Evolutionary conservation across 2,329 filamentous ascomycete species (phyloP).

Genomic region (Pseudopyricularia javanii): DNA sequence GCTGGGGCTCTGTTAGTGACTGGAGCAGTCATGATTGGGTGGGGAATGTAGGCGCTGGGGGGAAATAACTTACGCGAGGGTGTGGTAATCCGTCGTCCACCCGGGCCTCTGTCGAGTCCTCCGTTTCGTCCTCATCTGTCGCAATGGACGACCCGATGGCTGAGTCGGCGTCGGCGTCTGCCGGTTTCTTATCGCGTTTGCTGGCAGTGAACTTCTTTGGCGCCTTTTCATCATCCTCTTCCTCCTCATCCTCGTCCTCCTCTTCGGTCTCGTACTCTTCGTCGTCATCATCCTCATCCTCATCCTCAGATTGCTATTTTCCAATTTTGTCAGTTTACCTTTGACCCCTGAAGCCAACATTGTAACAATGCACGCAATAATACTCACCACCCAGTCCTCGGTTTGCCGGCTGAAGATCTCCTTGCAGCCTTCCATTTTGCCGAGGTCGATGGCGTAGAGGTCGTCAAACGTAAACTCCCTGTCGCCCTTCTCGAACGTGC

Average conservation of each 20-base stretch:
- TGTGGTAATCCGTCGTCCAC: constrained; percentile 69
- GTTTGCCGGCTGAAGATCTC: constrained; percentile 72
- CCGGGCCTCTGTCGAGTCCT: constrained; percentile 26
- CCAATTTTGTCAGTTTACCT: constrained; percentile 21
- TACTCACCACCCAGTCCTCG: constrained; percentile 68
- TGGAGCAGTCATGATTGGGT: no score
- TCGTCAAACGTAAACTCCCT: constrained; percentile 94
- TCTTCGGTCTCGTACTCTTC: constrained; percentile 43
- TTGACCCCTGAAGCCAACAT: neutral
- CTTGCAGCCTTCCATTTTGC: constrained; percentile 86
- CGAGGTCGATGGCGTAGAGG: constrained; percentile 84
- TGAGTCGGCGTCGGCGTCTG: constrained; percentile 23
- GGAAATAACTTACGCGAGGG: constrained; percentile 33
- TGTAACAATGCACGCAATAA: neutral
- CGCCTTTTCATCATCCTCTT: constrained; percentile 29
- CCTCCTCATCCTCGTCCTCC: constrained; percentile 35
- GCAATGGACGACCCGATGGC: constrained; percentile 11
- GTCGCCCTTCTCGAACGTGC: constrained; percentile 91
- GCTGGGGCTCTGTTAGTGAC: constrained; percentile 37
- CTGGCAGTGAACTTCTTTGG: constrained; percentile 34
- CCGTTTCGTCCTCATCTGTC: constrained; percentile 32
- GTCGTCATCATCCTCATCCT: constrained; percentile 49
- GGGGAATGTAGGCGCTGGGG: no score
- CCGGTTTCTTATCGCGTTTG: constrained; percentile 41
- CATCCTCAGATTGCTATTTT: constrained; percentile 34